phyloP scores from a whole-genome alignment of 768 basidiomycete genomes.

The Tricholoma matsutake region DNA sequence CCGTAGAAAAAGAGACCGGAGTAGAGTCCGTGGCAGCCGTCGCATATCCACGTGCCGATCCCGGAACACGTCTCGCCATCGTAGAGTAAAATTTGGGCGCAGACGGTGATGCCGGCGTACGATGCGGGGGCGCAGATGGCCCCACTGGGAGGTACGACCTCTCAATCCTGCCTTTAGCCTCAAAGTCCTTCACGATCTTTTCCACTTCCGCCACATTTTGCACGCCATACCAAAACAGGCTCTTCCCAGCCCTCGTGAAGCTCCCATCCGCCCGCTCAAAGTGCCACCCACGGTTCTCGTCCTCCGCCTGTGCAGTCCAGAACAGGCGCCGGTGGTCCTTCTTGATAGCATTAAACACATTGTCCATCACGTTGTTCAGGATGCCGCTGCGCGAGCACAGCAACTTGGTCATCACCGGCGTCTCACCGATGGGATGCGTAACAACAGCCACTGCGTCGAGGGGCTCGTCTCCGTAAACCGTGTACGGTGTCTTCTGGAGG shows the following conservation, averaged over 20 bases:
- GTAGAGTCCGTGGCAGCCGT: constrained; percentile 46
- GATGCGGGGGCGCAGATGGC: constrained; percentile 61
- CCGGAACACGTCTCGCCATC: constrained; percentile 45
- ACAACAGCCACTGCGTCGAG: constrained; percentile 95
- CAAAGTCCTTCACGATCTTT: constrained; percentile 69
- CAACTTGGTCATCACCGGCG: constrained; percentile 90
- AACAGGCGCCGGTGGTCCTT: constrained; percentile 92
- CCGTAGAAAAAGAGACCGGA: constrained; percentile 36
- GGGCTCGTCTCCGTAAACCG: constrained; percentile 98
- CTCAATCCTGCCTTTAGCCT: constrained; percentile 79
- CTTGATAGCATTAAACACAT: constrained; percentile 94
- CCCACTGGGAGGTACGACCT: constrained; percentile 89
- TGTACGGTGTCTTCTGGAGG: constrained; percentile 81
- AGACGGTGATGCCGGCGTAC: constrained; percentile 28
- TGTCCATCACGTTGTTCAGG: constrained; percentile 94
- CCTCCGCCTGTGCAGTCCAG: constrained; percentile 97
- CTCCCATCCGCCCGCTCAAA: constrained; percentile 98
- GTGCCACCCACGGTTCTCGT: constrained; percentile 98
- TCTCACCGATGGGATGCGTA: constrained; percentile 84
- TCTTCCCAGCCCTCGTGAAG: constrained; percentile 92
- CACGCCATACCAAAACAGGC: constrained; percentile 97
- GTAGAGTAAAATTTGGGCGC: constrained; percentile 62
- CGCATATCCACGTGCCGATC: constrained; percentile 73
- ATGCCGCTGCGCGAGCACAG: constrained; percentile 84
- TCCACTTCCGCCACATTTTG: constrained; percentile 92